phyloP scores from a whole-genome alignment of 768 basidiomycete species.

The Fomitopsis pulvina region DNA sequence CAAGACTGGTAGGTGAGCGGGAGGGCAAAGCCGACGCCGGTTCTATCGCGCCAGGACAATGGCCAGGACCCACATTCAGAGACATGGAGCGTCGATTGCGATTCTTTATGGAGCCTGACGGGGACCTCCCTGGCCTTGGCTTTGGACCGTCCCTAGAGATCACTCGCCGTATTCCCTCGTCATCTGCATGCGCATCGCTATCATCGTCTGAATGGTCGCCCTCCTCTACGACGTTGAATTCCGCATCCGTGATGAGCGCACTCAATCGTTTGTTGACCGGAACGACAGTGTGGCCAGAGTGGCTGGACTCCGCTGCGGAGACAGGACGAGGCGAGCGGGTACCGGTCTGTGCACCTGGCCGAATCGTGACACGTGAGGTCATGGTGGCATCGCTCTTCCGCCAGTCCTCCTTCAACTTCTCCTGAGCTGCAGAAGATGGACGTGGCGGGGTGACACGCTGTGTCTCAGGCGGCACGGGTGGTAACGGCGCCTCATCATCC shows the following conservation, averaged over 20 bases:
- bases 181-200: not conserved
- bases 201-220: conserved; percentile 11
- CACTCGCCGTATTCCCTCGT: not conserved
- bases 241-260: conserved; percentile 59
- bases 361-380: conserved; percentile 60
- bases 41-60: conserved; percentile 12
- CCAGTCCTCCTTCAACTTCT: conserved; percentile 57
- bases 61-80: conserved; percentile 37
- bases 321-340: conserved; percentile 56
- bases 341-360: conserved; percentile 38
- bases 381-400: conserved; percentile 81
- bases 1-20: not conserved
- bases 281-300: conserved; percentile 67
- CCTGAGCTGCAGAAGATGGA: conserved; percentile 5
- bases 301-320: conserved; percentile 72
- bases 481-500: not conserved
- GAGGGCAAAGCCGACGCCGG: conserved; percentile 12
- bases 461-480: not conserved
- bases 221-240: conserved; percentile 63
- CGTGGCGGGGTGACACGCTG: conserved; percentile 4
- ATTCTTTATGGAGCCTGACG: conserved; percentile 33
- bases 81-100: conserved; percentile 62
- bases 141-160: not conserved
- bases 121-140: not conserved
- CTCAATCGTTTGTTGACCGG: conserved; percentile 62